Percentiles rank a stretch among this genome's conserved stretches.
Conservation (phyloP, 2,329 filamentous ascomycete species). For the Ceratocystis papillata region DNA sequence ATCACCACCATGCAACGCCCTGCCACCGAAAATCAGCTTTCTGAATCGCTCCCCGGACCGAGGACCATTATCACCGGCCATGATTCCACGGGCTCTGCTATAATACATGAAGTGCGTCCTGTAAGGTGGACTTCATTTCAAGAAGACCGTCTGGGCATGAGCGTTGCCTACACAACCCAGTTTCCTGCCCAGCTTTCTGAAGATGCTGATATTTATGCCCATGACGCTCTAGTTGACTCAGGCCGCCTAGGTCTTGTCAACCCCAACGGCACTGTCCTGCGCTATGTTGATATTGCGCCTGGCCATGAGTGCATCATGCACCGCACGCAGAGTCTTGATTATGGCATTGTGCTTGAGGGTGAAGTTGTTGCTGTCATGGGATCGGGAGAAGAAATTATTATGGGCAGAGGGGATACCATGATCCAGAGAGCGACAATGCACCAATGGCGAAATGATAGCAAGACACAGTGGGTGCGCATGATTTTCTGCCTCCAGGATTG, state of each 20-base stretch:
- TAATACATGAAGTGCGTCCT: conserved; percentile 25
- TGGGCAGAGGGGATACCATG: conserved; percentile 44
- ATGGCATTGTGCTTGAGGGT: conserved; percentile 45
- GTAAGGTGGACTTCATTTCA: conserved; percentile 29
- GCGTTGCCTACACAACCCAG: conserved; percentile 36
- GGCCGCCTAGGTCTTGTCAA: conserved; percentile 29
- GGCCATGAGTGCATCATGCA: conserved; percentile 37
- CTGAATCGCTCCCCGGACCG: conserved; percentile 21
- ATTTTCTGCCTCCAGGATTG: conserved; percentile 36
- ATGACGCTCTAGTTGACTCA: conserved; percentile 30
- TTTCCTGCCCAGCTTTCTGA: conserved; percentile 34
- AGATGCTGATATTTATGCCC: conserved; percentile 34
- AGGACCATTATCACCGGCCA: conserved; percentile 24
- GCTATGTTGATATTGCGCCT: conserved; percentile 41
- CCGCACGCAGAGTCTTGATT: conserved; percentile 44
- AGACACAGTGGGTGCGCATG: conserved; percentile 40
- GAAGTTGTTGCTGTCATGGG: conserved; percentile 43
- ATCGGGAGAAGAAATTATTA: conserved; percentile 37
- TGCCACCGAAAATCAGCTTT: conserved; percentile 20
- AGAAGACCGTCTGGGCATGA: conserved; percentile 32
- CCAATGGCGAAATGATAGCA: conserved; percentile 41
- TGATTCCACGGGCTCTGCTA: conserved; percentile 22
- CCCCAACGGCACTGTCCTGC: conserved; percentile 35
- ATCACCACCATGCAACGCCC: conserved; percentile 16
- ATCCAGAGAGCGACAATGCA: conserved; percentile 48